phyloP scores from a whole-genome alignment of 2,329 filamentous ascomycete species.

The Dactylonectria estremocensis region DNA sequence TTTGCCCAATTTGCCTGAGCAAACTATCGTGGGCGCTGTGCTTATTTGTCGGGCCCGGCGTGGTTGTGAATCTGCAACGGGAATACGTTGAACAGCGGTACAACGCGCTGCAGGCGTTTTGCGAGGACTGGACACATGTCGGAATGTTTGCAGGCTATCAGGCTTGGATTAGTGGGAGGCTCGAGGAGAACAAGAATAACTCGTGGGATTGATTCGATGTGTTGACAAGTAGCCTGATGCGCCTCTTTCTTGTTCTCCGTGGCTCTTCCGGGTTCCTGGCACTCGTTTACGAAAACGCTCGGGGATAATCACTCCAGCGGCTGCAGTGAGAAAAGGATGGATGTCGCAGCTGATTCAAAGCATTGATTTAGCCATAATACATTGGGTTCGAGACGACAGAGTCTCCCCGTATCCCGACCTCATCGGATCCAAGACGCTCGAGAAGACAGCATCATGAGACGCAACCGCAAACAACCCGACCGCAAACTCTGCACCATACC shows the following conservation, averaged over 20 bases:
- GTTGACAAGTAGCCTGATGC: background rate
- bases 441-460: background rate
- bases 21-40: constrained; percentile 61
- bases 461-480: background rate
- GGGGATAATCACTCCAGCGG: background rate
- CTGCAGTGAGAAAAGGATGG: background rate
- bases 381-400: background rate
- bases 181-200: constrained; percentile 27
- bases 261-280: background rate
- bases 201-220: background rate
- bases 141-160: constrained; percentile 63
- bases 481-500: background rate
- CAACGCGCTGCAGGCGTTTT: constrained; percentile 58
- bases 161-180: constrained; percentile 58
- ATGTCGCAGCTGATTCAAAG: background rate
- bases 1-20: constrained; percentile 72
- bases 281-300: background rate
- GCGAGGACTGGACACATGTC: constrained; percentile 55
- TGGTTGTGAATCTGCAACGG: constrained; percentile 34
- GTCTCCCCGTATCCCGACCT: background rate
- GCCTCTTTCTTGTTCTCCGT: background rate
- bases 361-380: background rate
- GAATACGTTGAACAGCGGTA: constrained; percentile 55
- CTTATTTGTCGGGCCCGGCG: constrained; percentile 29
- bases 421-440: background rate